Evolutionary conservation across 495 filamentous ascomycete species (phyloP), one percentile per base, ranked within the genome.

Genomic region (Hypoxylon fuscum): DNA sequence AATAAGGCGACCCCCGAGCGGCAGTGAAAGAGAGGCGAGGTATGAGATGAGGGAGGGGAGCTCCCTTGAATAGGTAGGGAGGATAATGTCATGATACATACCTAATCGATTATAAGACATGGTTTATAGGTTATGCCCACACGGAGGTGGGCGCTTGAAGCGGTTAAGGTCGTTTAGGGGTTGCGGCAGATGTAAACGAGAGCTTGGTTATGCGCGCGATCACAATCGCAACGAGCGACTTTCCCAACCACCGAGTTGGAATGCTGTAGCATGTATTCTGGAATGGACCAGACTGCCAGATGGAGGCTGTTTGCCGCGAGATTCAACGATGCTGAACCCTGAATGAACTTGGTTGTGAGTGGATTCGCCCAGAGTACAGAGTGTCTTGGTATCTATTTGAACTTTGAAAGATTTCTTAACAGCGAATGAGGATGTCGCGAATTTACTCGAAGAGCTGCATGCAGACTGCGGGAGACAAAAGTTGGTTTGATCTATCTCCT

Each of bases 61-160:
- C 50, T 32, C 23, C n/a, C n/a, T n/a, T n/a, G n/a, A 11, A 49
- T 25, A 25, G 40, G 55, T n/a, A 55, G 48, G 48, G 64, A 62
- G 44, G 58, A 49, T 56, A 55, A 50, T 49, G 40, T 51, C 50
- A 60, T 46, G 37, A 64, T 57, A 86, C 87, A 78, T 77, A 87
- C 88, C 85, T 81, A 90, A 75, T 52, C 87, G 86, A 81, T 90
- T 89, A 77, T 90, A 90, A 71, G 87, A 83, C 81, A 84, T 84
- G 77, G 71, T 77, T 70, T 20, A 56, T 64, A 8, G 21, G 48
- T 35, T 68, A 52, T 63, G 29, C 44, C 57, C 53, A 50, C 57
- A 44, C 57, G 40, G 47, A 51, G 40, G 57, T 57, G 47, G 57
- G 63, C 57, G 57, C 63, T 56, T 56, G 27, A 57, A 29, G 47